Evolutionary conservation across 106 monocot species (phyloP).

Genomic region (Platanthera guangdongensis): DNA sequence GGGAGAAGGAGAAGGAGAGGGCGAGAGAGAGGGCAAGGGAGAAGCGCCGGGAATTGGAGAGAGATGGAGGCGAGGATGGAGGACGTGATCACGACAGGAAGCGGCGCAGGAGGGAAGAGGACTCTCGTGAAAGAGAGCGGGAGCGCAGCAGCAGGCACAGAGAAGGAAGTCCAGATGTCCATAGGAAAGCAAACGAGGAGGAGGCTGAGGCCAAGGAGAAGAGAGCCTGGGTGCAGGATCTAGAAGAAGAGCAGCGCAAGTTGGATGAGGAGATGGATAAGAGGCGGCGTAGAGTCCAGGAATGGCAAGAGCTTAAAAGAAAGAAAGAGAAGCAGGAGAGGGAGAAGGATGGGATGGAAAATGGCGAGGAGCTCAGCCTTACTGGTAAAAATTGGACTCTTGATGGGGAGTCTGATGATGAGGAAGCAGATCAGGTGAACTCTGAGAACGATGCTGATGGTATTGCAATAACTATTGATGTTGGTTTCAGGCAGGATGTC

Average conservation of each 20-base stretch:
- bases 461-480: constrained; percentile 28
- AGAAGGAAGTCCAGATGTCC: constrained; percentile 29
- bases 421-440: constrained; percentile 27
- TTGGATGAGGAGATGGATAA: constrained; percentile 94
- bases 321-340: constrained; percentile 51
- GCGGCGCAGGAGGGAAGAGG: constrained; percentile 37
- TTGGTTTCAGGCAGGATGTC: constrained; percentile 10
- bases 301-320: constrained; percentile 80
- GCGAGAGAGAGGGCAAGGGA: constrained; percentile 8
- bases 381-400: constrained; percentile 88
- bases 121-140: constrained; percentile 23
- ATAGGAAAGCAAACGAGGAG: constrained; percentile 21
- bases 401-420: constrained; percentile 94
- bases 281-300: constrained; percentile 69
- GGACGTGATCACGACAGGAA: constrained; percentile 37
- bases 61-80: constrained; percentile 12
- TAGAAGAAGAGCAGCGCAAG: constrained; percentile 79
- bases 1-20: constrained; percentile 7
- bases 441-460: constrained; percentile 8
- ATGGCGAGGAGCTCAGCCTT: constrained; percentile 19
- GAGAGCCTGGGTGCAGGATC: constrained; percentile 46
- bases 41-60: constrained; percentile 11
- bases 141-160: constrained; percentile 33
- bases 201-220: constrained; percentile 24
- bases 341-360: constrained; percentile 20